phyloP scores from a whole-genome alignment of 179 eudicot species.

The Dionaea muscipula region DNA sequence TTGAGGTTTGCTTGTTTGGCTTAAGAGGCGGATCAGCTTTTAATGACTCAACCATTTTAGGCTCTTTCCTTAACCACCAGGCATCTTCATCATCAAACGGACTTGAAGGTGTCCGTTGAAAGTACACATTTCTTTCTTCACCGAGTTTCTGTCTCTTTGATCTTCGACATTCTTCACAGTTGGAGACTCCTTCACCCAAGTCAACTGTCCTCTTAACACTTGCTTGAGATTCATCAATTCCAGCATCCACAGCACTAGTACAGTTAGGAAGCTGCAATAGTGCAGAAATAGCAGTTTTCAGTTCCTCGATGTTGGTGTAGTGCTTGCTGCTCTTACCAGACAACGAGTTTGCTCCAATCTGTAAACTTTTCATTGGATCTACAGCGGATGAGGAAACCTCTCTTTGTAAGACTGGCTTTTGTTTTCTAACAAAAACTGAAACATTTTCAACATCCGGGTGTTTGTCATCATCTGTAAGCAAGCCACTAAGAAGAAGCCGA shows the following conservation, averaged over 20 bases:
- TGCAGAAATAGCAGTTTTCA: constrained; percentile 50
- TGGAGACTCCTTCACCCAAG: constrained; percentile 54
- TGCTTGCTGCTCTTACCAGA: constrained; percentile 22
- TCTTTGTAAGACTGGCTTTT: constrained; percentile 13
- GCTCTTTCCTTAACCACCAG: constrained; percentile 86
- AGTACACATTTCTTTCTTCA: constrained; percentile 43
- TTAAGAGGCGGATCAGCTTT: constrained; percentile 73
- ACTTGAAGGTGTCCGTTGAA: constrained; percentile 31
- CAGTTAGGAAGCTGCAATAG: constrained; percentile 55
- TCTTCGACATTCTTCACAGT: constrained; percentile 90
- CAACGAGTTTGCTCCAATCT: constrained; percentile 15
- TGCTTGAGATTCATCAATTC: constrained; percentile 44
- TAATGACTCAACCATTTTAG: constrained; percentile 36
- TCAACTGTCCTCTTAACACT: constrained; percentile 43
- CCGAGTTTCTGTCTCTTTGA: constrained; percentile 64
- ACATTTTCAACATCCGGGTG: constrained; percentile 11
- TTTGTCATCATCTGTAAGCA: constrained; percentile 25
- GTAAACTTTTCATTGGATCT: constrained; percentile 25
- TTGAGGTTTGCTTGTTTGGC: constrained; percentile 60
- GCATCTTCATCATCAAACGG: constrained; percentile 60
- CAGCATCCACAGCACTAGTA: constrained; percentile 23
- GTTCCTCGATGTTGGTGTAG: constrained; percentile 33
- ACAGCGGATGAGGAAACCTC: constrained; percentile 23
- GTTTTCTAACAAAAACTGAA: constrained; percentile 27
- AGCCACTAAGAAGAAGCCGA: constrained; percentile 56